Evolutionary conservation across 106 monocot genomes (phyloP).

Genomic region (Dioscorea dumetorum): DNA sequence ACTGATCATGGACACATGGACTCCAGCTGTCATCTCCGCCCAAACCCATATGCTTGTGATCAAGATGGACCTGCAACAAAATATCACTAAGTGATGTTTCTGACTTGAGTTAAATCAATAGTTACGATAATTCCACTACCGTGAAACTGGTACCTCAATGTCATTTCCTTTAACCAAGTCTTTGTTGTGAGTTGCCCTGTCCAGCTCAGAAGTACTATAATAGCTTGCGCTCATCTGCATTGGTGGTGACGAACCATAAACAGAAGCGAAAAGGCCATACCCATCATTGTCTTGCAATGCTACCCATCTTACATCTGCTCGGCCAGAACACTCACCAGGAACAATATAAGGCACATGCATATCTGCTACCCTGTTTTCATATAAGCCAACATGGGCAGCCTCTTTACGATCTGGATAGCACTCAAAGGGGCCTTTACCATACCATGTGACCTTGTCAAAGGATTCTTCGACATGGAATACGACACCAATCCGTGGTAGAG

Average conservation of each 20-base stretch:
- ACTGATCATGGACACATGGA: slow-evolving; percentile 71
- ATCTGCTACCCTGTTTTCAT: slow-evolving; percentile 58
- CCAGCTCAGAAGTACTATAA: slow-evolving; percentile 68
- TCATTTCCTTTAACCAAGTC: slow-evolving; percentile 68
- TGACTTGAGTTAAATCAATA: too few relatives aligned
- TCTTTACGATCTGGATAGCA: slow-evolving; percentile 95
- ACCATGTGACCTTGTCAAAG: slow-evolving; percentile 67
- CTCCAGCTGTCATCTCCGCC: slow-evolving; percentile 98
- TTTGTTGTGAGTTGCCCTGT: slow-evolving; percentile 71
- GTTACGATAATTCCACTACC: too few relatives aligned
- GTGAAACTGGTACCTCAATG: slow-evolving; percentile 62
- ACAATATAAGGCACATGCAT: slow-evolving; percentile 88
- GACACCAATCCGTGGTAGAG: slow-evolving; percentile 84
- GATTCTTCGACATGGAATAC: slow-evolving; percentile 51
- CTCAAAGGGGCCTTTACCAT: slow-evolving; percentile 94
- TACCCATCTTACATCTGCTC: slow-evolving; percentile 90
- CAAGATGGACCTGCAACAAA: slow-evolving; percentile 78
- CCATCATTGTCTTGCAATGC: slow-evolving; percentile 45
- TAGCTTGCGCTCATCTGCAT: slow-evolving; percentile 97
- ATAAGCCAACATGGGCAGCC: slow-evolving; percentile 73
- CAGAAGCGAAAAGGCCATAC: slow-evolving; percentile 71
- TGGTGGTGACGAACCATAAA: slow-evolving; percentile 54
- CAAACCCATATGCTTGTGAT: slow-evolving; percentile 95
- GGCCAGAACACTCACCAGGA: slow-evolving; percentile 72
- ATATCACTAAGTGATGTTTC: too few relatives aligned